These are phyloP conservation scores for Gastrodia elata DNA, from an alignment of 106 monocot species.

Conservation along the genomic window DNA sequence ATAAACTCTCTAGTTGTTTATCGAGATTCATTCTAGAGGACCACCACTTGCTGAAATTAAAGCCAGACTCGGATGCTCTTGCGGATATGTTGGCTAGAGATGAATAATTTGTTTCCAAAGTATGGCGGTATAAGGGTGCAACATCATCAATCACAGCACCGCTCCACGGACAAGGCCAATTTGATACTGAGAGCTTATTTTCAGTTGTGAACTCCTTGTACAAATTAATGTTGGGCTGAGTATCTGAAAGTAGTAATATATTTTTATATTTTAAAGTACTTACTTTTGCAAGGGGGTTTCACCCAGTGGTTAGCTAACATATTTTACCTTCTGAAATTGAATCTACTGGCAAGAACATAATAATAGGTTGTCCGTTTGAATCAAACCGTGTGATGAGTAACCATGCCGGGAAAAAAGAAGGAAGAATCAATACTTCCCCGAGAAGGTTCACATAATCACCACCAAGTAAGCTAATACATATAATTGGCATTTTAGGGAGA, in stretches of 20 bases:
- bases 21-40: conserved; percentile 54
- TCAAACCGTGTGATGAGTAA: conserved; percentile 62
- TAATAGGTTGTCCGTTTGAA: conserved; percentile 37
- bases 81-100: conserved; percentile 25
- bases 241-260: conserved; percentile 21
- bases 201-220: background rate
- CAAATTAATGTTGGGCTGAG: conserved; percentile 15
- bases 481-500: conserved; percentile 48
- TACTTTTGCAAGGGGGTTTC: background rate
- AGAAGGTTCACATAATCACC: conserved; percentile 58
- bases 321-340: conserved; percentile 46
- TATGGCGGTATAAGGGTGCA: conserved; percentile 53
- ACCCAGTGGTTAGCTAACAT: background rate
- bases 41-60: conserved; percentile 42
- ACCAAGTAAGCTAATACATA: conserved; percentile 77
- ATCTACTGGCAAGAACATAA: conserved; percentile 65
- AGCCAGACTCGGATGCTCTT: conserved; percentile 17
- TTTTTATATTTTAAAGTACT: background rate
- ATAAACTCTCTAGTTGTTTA: conserved; percentile 34
- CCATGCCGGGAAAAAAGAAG: conserved; percentile 70
- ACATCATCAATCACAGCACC: conserved; percentile 52
- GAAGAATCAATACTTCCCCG: conserved; percentile 51
- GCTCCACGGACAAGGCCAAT: conserved; percentile 81
- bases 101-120: conserved; percentile 60
- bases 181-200: conserved; percentile 1